These are phyloP conservation scores for Nothomitra cinnamomea DNA, from an alignment of 2,329 filamentous ascomycete species.

Conservation along the genomic window DNA sequence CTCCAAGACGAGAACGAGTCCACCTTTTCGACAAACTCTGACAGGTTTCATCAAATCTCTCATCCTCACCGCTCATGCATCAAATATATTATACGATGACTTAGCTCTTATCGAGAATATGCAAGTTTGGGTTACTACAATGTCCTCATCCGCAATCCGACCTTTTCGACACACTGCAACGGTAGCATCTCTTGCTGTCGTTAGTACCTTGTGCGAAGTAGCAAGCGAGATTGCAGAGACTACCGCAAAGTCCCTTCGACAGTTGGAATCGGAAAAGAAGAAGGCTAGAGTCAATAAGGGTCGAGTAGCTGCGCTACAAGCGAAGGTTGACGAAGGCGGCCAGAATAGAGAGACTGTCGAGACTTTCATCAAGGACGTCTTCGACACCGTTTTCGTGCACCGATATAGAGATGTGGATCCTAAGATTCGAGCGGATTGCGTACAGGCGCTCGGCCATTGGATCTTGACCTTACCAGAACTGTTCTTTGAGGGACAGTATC, in stretches of 20 bases:
- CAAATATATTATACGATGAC: slow-evolving; percentile 66
- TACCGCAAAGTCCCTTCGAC: slow-evolving; percentile 59
- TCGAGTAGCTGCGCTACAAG: slow-evolving; percentile 55
- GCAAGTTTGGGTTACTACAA: slow-evolving; percentile 72
- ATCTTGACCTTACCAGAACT: slow-evolving; percentile 68
- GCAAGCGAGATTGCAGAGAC: slow-evolving; percentile 53
- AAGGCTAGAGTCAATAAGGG: slow-evolving; percentile 62
- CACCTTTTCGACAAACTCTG: slow-evolving; percentile 61
- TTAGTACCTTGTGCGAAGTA: slow-evolving; percentile 58
- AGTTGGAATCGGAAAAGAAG: slow-evolving; percentile 60
- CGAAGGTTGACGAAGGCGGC: slow-evolving; percentile 52
- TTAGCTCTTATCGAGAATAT: slow-evolving; percentile 70
- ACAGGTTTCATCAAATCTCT: slow-evolving; percentile 64
- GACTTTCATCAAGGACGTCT: slow-evolving; percentile 63
- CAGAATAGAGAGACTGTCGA: slow-evolving; percentile 53
- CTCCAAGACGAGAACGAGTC: slow-evolving; percentile 58
- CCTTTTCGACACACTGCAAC: slow-evolving; percentile 92
- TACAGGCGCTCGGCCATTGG: slow-evolving; percentile 76
- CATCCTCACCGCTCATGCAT: slow-evolving; percentile 61
- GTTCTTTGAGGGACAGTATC: slow-evolving; percentile 79
- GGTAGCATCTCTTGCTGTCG: slow-evolving; percentile 63
- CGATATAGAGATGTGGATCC: slow-evolving; percentile 89
- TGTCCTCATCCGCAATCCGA: slow-evolving; percentile 75
- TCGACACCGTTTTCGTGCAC: slow-evolving; percentile 87
- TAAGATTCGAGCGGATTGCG: slow-evolving; percentile 74